Percentiles rank a stretch among this genome's conserved stretches.
Conservation (phyloP, 106 monocot genomes). For the Acorus gramineus region DNA sequence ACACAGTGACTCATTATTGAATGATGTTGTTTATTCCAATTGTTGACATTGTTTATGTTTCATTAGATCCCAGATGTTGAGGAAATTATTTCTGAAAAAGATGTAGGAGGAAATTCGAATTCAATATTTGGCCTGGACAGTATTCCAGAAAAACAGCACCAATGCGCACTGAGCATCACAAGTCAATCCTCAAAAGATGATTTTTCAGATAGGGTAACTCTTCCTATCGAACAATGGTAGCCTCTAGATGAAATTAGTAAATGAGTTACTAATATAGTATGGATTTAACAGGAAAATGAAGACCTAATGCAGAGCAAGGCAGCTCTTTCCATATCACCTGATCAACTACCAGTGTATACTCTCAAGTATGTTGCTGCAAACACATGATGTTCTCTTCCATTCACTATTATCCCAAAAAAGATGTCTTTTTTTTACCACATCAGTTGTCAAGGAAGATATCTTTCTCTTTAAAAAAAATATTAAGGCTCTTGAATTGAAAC, state of each 20-base stretch:
- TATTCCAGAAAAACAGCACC: conserved; percentile 19
- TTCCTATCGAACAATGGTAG: no score
- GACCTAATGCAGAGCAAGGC: conserved; percentile 7
- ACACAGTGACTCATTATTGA: neutral
- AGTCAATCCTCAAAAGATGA: conserved; percentile 16
- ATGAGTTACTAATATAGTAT: neutral
- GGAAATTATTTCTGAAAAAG: conserved; percentile 13
- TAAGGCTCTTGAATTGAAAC: no score
- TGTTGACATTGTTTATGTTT: neutral
- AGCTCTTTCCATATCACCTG: conserved; percentile 7
- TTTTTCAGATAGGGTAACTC: conserved; percentile 11
- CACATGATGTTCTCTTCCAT: no score
- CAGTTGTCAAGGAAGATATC: neutral
- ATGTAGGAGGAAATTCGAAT: conserved; percentile 10
- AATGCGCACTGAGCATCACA: neutral
- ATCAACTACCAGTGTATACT: conserved; percentile 1
- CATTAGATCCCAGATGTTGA: conserved; percentile 21
- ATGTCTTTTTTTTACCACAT: neutral
- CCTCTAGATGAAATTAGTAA: no score
- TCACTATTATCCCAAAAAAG: no score
- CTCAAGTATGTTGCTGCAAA: no score
- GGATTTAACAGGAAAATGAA: conserved; percentile 20
- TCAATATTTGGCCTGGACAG: conserved; percentile 33
- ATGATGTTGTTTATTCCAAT: neutral
- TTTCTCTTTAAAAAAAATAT: neutral